Evolutionary conservation across 345 rosid species (phyloP).

Genomic region (Citrus sp.): DNA sequence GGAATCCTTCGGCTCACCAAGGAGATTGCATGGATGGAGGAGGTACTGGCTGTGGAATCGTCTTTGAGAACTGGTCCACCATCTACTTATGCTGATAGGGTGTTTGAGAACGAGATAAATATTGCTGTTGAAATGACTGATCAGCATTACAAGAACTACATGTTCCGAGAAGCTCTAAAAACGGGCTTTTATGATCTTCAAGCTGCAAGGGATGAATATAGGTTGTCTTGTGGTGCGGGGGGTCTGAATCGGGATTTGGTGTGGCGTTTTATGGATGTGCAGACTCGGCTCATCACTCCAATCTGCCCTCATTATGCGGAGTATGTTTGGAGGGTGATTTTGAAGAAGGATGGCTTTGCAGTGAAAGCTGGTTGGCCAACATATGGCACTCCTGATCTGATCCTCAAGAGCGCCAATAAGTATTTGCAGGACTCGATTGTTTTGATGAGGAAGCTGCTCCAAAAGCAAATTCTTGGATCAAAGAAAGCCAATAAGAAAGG

Average conservation of each 20-base stretch:
- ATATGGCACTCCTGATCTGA: slow-evolving; percentile 63
- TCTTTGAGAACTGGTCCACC: slow-evolving; percentile 69
- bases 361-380: slow-evolving; percentile 91
- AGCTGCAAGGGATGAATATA: slow-evolving; percentile 91
- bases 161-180: slow-evolving; percentile 94
- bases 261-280: slow-evolving; percentile 81
- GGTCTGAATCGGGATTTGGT: slow-evolving; percentile 74
- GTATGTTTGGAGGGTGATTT: slow-evolving; percentile 80
- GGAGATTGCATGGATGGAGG: slow-evolving; percentile 93
- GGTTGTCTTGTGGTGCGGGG: slow-evolving; percentile 70
- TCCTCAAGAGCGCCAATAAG: slow-evolving; percentile 78
- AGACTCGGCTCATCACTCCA: slow-evolving; percentile 83
- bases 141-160: slow-evolving; percentile 54
- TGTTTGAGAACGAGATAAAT: slow-evolving; percentile 85
- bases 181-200: slow-evolving; percentile 90
- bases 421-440: slow-evolving; percentile 87
- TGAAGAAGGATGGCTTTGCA: slow-evolving; percentile 76
- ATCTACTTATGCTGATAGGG: slow-evolving; percentile 78
- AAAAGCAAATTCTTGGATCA: slow-evolving; percentile 62
- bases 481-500: slow-evolving; percentile 74
- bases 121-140: slow-evolving; percentile 76
- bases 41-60: slow-evolving; percentile 60
- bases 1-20: slow-evolving; percentile 85
- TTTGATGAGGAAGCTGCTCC: slow-evolving; percentile 74
- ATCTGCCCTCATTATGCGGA: slow-evolving; percentile 94